These are phyloP conservation scores for Globisporangium polare DNA, from an alignment of 352 stramenopile genomes.

Conservation along the genomic window DNA sequence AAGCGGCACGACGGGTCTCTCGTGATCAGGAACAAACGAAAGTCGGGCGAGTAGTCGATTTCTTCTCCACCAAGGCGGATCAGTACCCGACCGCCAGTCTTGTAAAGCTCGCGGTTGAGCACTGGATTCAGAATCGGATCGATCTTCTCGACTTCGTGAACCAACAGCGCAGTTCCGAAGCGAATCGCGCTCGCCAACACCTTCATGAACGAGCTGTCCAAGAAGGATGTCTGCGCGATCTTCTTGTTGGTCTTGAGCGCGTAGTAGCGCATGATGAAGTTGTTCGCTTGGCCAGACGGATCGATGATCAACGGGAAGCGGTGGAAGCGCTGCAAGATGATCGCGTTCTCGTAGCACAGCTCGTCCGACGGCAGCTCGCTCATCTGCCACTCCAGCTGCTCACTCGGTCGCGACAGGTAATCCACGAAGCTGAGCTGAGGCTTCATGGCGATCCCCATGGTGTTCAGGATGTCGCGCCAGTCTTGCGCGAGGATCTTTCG, in stretches of 20 bases:
- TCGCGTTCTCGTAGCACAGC: constrained; percentile 98
- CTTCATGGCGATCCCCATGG: constrained; percentile 88
- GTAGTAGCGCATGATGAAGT: constrained; percentile 98
- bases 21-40: constrained; percentile 98
- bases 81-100: constrained; percentile 96
- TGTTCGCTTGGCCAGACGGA: constrained; percentile 96
- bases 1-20: constrained; percentile 97
- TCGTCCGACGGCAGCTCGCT: constrained; percentile 96
- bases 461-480: constrained; percentile 94
- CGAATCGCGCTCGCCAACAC: constrained; percentile 99
- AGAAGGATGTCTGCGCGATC: constrained; percentile 98
- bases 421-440: constrained; percentile 91
- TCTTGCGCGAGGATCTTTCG: constrained; percentile 92
- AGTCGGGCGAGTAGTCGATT: constrained; percentile 99
- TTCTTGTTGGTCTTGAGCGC: constrained; percentile 87
- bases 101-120: constrained; percentile 98
- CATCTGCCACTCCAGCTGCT: constrained; percentile 94
- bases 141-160: constrained; percentile 99
- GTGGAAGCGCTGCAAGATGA: constrained; percentile 97
- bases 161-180: constrained; percentile 98
- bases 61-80: constrained; percentile 98
- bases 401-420: constrained; percentile 94
- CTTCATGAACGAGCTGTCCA: constrained; percentile 99
- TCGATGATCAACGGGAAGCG: constrained; percentile 99
- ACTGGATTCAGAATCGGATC: constrained; percentile 99